These are phyloP conservation scores for Marchantia polymorpha DNA, from an alignment of 225 moss, liverwort and hornwort species.

Conservation along the genomic window DNA sequence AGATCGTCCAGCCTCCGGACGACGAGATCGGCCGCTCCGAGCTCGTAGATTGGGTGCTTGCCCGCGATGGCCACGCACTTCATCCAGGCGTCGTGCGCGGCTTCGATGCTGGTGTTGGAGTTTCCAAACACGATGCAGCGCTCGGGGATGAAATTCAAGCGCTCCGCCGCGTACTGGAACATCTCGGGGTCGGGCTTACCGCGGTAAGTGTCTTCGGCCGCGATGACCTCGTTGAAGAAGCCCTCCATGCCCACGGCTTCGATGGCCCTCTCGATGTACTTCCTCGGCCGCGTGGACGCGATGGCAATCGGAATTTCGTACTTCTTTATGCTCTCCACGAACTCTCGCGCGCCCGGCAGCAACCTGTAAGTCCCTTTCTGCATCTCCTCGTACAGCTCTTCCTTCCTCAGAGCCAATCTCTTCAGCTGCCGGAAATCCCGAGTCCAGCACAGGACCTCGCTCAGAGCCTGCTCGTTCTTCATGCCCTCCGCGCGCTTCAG, in stretches of 20 bases:
- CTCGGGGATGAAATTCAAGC: conserved; percentile 75
- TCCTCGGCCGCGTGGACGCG: conserved; percentile 77
- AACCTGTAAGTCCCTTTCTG: conserved; percentile 88
- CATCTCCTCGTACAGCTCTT: conserved; percentile 93
- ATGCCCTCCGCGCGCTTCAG: conserved; percentile 84
- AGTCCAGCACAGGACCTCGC: conserved; percentile 92
- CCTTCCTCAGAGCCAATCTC: conserved; percentile 79
- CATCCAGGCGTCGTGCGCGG: conserved; percentile 89
- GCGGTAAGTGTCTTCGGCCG: conserved; percentile 81
- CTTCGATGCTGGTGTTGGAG: conserved; percentile 85
- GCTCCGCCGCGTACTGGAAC: conserved; percentile 83
- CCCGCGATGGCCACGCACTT: conserved; percentile 96
- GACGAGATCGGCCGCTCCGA: conserved; percentile 87
- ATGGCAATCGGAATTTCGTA: conserved; percentile 79
- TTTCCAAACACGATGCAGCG: conserved; percentile 96
- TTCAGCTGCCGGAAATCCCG: conserved; percentile 68
- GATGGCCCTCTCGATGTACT: conserved; percentile 81
- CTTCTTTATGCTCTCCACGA: conserved; percentile 71
- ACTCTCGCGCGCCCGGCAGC: conserved; percentile 82
- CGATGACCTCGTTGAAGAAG: conserved; percentile 66
- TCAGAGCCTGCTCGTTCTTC: conserved; percentile 97
- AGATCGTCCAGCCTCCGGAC: conserved; percentile 79
- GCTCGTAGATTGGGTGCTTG: conserved; percentile 80
- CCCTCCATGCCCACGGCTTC: conserved; percentile 99
- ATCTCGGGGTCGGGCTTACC: conserved; percentile 98